phyloP scores from a whole-genome alignment of 805 yeast species.

The Barnettozyma vustinii region DNA sequence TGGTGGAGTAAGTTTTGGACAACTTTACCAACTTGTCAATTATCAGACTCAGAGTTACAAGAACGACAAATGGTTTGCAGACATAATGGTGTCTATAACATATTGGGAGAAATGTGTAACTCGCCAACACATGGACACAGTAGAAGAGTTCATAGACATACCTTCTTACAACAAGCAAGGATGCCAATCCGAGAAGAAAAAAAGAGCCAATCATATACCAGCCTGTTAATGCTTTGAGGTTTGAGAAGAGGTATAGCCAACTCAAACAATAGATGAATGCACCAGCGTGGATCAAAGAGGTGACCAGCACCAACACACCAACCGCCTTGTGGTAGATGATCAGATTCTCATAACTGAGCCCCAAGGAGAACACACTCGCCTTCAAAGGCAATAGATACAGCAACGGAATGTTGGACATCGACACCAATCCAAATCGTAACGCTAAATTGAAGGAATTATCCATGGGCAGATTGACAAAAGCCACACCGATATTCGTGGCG shows the following conservation, averaged over 20 bases:
- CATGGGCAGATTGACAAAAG: conserved; percentile 16
- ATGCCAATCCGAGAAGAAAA: conserved; percentile 12
- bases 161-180: conserved; percentile 13
- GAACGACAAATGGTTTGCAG: conserved; percentile 21
- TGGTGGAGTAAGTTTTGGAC: neutral
- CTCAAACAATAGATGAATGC: conserved; percentile 17
- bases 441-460: conserved; percentile 23
- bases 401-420: conserved; percentile 24
- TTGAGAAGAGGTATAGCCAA: conserved; percentile 17
- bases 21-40: conserved; percentile 17
- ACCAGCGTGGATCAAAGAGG: conserved; percentile 16
- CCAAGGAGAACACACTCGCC: conserved; percentile 19
- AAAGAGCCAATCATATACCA: conserved; percentile 9
- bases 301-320: conserved; percentile 17
- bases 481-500: conserved; percentile 12
- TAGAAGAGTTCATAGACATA: conserved; percentile 21
- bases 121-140: conserved; percentile 14
- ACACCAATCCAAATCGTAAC: conserved; percentile 21
- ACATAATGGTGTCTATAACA: conserved; percentile 23
- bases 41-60: conserved; percentile 11
- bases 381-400: conserved; percentile 25
- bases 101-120: conserved; percentile 21
- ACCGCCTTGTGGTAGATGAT: conserved; percentile 23
- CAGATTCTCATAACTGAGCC: conserved; percentile 22
- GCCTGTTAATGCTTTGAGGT: conserved; percentile 14